These are phyloP conservation scores for Gossypium mustelinum DNA, from an alignment of 345 rosid genomes.

Conservation along the genomic window DNA sequence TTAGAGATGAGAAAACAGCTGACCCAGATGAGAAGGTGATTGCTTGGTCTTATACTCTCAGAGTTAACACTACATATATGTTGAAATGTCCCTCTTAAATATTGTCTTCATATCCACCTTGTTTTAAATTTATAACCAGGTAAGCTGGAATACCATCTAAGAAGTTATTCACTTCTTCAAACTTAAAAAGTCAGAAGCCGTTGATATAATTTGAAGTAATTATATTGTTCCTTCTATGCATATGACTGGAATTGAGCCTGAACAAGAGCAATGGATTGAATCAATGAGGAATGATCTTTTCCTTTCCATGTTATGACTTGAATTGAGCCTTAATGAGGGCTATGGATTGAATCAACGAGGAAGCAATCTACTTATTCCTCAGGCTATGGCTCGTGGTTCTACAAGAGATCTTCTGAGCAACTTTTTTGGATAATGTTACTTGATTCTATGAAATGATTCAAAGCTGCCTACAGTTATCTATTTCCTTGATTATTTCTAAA, in stretches of 20 bases:
- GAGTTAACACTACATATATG: neutral
- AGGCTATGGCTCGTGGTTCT: conserved; percentile 2
- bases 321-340: neutral
- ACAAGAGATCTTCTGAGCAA: neutral
- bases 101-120: neutral
- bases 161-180: neutral
- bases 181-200: neutral
- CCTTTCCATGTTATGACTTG: neutral
- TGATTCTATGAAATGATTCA: neutral
- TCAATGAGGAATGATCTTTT: neutral
- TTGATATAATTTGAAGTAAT: neutral
- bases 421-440: neutral
- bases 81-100: neutral
- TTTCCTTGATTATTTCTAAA: neutral
- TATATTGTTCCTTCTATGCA: neutral
- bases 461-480: neutral
- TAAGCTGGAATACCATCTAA: neutral
- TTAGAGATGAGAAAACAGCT: conserved; percentile 48
- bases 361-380: neutral
- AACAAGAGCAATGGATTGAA: neutral
- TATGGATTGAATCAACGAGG: neutral
- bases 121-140: neutral
- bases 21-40: conserved; percentile 58
- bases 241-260: neutral
- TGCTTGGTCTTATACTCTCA: too few relatives aligned